Base-by-base conservation (phyloP, 805 yeast genomes). In the Metschnikowia picachoensis region DNA sequence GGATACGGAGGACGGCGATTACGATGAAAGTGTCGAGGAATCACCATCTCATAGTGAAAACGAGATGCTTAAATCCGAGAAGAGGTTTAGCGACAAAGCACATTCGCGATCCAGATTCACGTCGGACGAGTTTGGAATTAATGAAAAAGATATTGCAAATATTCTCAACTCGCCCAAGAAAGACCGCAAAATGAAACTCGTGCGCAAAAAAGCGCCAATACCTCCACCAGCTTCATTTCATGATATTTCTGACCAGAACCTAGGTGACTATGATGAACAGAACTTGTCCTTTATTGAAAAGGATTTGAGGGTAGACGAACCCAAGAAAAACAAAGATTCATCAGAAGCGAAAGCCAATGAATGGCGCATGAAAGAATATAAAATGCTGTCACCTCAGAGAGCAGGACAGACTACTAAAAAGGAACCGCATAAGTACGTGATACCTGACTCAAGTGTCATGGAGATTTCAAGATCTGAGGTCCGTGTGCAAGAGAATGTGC, bases 211-310 rank as follows among this genome's bases (percentile, higher is more conserved):
- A 8, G 37, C 36, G 33, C 46, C 42, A 1, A 3, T 31, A 4
- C 37, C 60, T 4, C 47, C 48, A 9, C 52, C 66, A 0, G 51
- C 53, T 2, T 43, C 57, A 1, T 34, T 60, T 6, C 57, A 54
- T 44, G 67, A 66, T 38, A 27, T 57, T 10, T 65, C 70, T 2
- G 55, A 60, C 39, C 69, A 60, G 15, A 61, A 66, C 31, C 42
- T 66, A 4, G 73, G 72, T 15, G 72, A 67, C 34, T 68, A 68
- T 41, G 67, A 60, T 7, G 73, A 66, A 44, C 53, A 55, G 3
- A 62, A 68, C 45, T 30, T 68, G 4, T 57, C 61, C 3, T 60
- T 50, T 37, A 46, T 65, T 29, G 73, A 68, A 31, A 48, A 38
- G 9, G 42, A 44, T 11, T 14, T 48, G 8, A 27, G 29, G 30